Evolutionary conservation across 1,284 basidiomycete species (phyloP), one percentile per base, ranked within the genome.

Genomic region (Cryptococcus floricola): DNA sequence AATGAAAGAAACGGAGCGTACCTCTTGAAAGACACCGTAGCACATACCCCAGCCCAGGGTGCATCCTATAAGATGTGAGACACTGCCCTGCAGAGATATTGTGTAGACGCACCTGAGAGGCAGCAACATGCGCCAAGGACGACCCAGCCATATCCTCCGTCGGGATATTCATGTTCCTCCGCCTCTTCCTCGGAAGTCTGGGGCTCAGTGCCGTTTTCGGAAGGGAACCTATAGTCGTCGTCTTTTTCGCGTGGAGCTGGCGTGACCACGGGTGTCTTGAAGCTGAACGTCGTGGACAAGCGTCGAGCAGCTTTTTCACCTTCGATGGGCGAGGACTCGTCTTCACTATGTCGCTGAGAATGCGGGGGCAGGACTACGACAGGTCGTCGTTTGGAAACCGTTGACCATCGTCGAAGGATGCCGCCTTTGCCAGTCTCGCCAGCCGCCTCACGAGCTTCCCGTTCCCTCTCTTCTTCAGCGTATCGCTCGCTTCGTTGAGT

Each of bases 81-180:
- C n/a, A 9, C 10, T n/a, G 3, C 19, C 9, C 4, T 42, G 16
- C 19, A 18, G 10, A 59, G 61, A 49, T 48, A 68, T 58, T 65
- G 65, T 59, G 67, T 64, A 0, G 66, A 65, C 16, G 57, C 54
- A 27, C 58, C 69, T 1, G 66, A 63, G 14, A 70, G 38, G 16
- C 41, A 48, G 31, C 5, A 62, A 60, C 71, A 73, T 48, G 65
- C 65, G 3, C 51, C 46, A 10, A 73, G 52, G 0, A 73, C 68
- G 9, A 73, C 66, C 71, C 71, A 73, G 8, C 71, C 71, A 47
- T 73, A 71, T 4, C 71, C 71, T 41, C 67, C 65, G 45, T 69
- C 67, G 9, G 67, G 66, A 53, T 68, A 68, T 3, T 54, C 56
- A 57, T 66, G 59, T 12, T 63, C 56, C 25, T 52, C 50, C 6